These are phyloP conservation scores for Cyclotella atomus DNA, from an alignment of 108 stramenopile genomes.

Conservation along the genomic window DNA sequence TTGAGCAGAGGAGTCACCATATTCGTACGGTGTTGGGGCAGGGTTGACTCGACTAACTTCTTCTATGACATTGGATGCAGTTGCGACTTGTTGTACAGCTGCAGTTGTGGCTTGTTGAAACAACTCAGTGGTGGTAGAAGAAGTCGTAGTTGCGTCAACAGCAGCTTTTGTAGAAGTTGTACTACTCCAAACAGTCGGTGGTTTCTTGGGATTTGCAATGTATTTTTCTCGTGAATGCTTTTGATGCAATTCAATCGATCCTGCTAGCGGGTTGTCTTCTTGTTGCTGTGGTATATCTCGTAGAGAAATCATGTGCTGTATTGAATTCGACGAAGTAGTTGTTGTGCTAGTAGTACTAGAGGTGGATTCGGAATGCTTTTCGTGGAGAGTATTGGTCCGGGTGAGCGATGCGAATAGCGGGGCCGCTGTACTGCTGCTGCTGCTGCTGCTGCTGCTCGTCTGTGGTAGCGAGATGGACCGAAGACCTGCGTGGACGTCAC, in stretches of 20 bases:
- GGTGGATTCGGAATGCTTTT: not conserved
- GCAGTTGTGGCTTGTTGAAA: not conserved
- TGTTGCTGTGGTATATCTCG: not conserved
- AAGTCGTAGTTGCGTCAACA: not conserved
- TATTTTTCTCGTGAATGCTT: constrained; percentile 9
- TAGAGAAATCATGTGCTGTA: not conserved
- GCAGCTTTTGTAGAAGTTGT: not conserved
- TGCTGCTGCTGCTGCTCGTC: not conserved
- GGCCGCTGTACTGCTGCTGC: not conserved
- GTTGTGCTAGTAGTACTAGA: not conserved
- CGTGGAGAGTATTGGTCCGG: not conserved
- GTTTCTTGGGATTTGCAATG: not conserved
- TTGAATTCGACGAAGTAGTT: not conserved
- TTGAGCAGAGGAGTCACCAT: no score
- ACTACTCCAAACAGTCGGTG: not conserved
- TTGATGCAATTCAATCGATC: not conserved
- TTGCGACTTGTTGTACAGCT: not conserved
- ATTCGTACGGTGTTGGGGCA: no score
- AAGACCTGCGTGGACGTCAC: not conserved
- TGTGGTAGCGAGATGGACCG: not conserved
- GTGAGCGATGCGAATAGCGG: not conserved
- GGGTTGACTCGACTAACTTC: constrained; percentile 6
- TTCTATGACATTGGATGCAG: not conserved
- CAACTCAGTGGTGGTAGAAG: constrained; percentile 3
- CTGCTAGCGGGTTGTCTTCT: not conserved